Conservation (phyloP, 768 basidiomycete species). For the Boletus reticulatus region DNA sequence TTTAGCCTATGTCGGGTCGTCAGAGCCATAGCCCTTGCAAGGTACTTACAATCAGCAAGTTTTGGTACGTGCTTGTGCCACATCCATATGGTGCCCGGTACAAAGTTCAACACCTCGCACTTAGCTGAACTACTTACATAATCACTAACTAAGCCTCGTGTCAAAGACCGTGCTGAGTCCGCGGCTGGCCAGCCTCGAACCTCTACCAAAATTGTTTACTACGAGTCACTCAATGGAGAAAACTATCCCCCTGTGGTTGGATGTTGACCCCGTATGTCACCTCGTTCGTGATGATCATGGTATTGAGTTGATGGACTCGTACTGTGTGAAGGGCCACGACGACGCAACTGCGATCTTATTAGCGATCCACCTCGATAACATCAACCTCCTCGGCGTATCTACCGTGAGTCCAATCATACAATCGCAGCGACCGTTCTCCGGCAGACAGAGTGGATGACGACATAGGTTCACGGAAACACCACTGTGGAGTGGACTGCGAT, state of each 20-base stretch:
- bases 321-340: conserved; percentile 68
- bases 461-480: conserved; percentile 83
- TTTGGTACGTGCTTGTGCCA: too few relatives aligned
- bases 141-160: too few relatives aligned
- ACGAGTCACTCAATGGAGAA: conserved; percentile 12
- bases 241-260: conserved; percentile 49
- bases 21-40: too few relatives aligned
- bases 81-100: too few relatives aligned
- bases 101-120: too few relatives aligned
- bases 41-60: too few relatives aligned
- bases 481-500: conserved; percentile 54
- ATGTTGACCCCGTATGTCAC: conserved; percentile 58
- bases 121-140: too few relatives aligned
- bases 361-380: conserved; percentile 61
- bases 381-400: conserved; percentile 78
- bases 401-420: conserved; percentile 48
- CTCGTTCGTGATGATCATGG: not conserved
- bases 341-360: conserved; percentile 84
- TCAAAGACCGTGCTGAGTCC: too few relatives aligned
- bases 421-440: not conserved
- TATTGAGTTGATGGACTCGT: not conserved
- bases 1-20: too few relatives aligned
- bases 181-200: too few relatives aligned
- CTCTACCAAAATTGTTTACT: too few relatives aligned
- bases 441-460: not conserved